phyloP scores from a whole-genome alignment of 2,329 filamentous ascomycete species.

The Alternaria viburni region DNA sequence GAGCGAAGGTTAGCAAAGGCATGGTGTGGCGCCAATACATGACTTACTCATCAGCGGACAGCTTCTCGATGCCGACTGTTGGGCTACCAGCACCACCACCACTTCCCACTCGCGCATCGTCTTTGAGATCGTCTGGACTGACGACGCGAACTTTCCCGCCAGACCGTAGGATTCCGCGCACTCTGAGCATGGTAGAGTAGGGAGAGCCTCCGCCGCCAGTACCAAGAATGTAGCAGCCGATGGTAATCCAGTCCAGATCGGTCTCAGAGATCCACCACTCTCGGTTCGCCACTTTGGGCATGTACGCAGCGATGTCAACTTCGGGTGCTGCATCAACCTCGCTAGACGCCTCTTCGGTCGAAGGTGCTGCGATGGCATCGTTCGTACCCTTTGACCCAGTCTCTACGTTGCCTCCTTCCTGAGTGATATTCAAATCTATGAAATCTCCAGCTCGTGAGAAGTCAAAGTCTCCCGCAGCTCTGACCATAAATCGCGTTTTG shows the following conservation, averaged over 20 bases:
- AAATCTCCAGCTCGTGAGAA: constrained; percentile 41
- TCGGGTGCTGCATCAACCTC: constrained; percentile 26
- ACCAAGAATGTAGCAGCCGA: constrained; percentile 57
- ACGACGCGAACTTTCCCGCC: constrained; percentile 52
- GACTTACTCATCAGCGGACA: constrained; percentile 51
- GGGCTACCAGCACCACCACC: constrained; percentile 55
- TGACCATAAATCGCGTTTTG: constrained; percentile 59
- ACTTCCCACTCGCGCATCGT: constrained; percentile 54
- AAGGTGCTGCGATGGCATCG: constrained; percentile 15
- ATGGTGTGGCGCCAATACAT: not conserved
- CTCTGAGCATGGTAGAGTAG: constrained; percentile 52
- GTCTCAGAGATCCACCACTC: constrained; percentile 56
- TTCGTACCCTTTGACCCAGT: constrained; percentile 4
- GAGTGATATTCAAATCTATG: constrained; percentile 26
- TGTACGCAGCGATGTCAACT: constrained; percentile 47
- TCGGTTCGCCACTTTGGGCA: constrained; percentile 46
- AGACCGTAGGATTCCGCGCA: constrained; percentile 49
- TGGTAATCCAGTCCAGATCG: constrained; percentile 55
- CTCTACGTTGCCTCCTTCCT: constrained; percentile 24
- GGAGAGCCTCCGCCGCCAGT: constrained; percentile 58
- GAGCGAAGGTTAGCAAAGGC: not conserved
- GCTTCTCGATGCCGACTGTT: constrained; percentile 52
- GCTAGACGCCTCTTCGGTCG: constrained; percentile 18
- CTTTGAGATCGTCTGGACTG: constrained; percentile 52
- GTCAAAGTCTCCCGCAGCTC: constrained; percentile 62